Percentiles rank a stretch among this genome's conserved stretches.
These are phyloP conservation scores for Talaromyces pinophilus DNA, from an alignment of 2,329 filamentous ascomycete genomes.

Conservation along the genomic window DNA sequence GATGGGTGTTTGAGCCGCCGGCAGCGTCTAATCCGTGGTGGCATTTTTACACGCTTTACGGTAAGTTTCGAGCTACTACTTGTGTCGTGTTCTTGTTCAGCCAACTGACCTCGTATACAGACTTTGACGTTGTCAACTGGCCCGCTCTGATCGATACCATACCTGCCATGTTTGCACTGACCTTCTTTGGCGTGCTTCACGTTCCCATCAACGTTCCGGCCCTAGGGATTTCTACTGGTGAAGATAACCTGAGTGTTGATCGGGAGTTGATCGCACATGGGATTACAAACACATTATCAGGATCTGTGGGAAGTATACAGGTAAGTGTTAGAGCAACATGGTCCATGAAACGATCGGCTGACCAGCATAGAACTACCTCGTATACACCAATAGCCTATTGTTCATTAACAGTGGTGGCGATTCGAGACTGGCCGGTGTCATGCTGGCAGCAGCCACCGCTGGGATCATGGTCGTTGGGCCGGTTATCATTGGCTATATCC, in stretches of 20 bases:
- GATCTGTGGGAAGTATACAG: conserved; percentile 80
- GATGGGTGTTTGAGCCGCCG: conserved; percentile 91
- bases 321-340: conserved; percentile 34
- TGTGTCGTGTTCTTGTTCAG: neutral
- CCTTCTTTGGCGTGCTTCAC: conserved; percentile 95
- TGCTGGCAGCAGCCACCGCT: conserved; percentile 78
- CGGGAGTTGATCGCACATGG: conserved; percentile 90
- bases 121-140: conserved; percentile 81
- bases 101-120: conserved; percentile 45
- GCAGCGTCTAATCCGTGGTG: conserved; percentile 88
- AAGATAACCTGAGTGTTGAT: conserved; percentile 90
- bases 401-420: conserved; percentile 93
- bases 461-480: conserved; percentile 84
- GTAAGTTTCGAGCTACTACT: conserved; percentile 54
- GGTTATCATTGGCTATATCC: conserved; percentile 86
- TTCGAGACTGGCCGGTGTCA: conserved; percentile 78
- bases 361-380: conserved; percentile 76
- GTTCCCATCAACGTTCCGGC: conserved; percentile 98
- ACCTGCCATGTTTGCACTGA: conserved; percentile 93
- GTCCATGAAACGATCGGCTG: neutral
- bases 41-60: conserved; percentile 95
- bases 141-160: conserved; percentile 78
- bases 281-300: conserved; percentile 87
- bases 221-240: conserved; percentile 82
- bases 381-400: conserved; percentile 96